Evolutionary conservation across 176 grass and related monocot species (phyloP).

Genomic region (Musa beccarii): DNA sequence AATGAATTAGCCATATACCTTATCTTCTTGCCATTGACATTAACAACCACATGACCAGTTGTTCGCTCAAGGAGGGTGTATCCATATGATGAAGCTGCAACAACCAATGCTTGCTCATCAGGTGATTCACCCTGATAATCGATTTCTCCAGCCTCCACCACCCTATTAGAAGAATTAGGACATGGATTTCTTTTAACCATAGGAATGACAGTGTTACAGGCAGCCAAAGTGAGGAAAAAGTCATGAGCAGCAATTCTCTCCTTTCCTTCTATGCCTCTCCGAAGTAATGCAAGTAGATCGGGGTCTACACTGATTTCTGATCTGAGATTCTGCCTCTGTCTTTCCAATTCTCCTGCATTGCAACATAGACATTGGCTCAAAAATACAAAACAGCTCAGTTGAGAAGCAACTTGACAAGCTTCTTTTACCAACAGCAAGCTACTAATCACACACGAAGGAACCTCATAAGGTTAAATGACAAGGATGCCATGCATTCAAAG

Average conservation of each 20-base stretch:
- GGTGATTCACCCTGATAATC: constrained; percentile 98
- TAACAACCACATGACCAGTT: constrained; percentile 86
- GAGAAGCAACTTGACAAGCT: background rate
- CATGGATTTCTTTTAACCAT: constrained; percentile 39
- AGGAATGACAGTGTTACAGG: constrained; percentile 97
- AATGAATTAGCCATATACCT: constrained; percentile 39
- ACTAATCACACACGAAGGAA: background rate
- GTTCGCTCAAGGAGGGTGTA: constrained; percentile 90
- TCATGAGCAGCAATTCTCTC: constrained; percentile 86
- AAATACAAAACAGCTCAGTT: background rate
- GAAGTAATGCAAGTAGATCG: constrained; percentile 51
- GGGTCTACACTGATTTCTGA: constrained; percentile 60
- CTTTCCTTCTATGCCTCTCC: constrained; percentile 52
- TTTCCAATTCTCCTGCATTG: constrained; percentile 46
- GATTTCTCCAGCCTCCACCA: constrained; percentile 44
- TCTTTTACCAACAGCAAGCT: background rate
- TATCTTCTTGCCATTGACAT: constrained; percentile 70
- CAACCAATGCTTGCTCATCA: constrained; percentile 96
- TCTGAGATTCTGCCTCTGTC: constrained; percentile 25
- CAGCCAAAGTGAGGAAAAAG: constrained; percentile 96
- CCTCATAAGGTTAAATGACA: background rate
- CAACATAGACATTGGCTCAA: background rate
- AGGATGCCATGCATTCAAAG: background rate
- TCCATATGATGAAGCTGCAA: constrained; percentile 71
- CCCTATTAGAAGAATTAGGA: constrained; percentile 19